phyloP scores from a whole-genome alignment of 805 yeast genomes.

The Barnettozyma siamensis region DNA sequence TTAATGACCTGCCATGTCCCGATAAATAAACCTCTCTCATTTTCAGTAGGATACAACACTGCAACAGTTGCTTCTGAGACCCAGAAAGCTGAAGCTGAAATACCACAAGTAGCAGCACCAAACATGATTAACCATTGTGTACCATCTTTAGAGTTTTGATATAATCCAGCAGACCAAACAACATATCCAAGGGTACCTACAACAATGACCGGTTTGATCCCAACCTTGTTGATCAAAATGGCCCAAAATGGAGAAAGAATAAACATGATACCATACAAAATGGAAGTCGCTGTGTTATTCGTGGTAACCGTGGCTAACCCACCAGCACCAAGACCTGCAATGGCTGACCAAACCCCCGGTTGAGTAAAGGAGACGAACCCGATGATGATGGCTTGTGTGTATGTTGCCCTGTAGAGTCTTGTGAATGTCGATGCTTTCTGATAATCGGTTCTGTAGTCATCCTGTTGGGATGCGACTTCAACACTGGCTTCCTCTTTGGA shows the following conservation, averaged over 20 bases:
- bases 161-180: constrained; percentile 24
- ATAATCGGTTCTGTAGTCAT: neutral
- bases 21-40: constrained; percentile 23
- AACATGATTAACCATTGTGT: constrained; percentile 21
- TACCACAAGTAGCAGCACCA: constrained; percentile 24
- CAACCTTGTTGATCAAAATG: constrained; percentile 19
- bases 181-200: constrained; percentile 25
- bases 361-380: constrained; percentile 23
- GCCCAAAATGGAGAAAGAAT: constrained; percentile 19
- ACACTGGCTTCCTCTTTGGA: neutral
- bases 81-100: constrained; percentile 26
- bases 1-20: constrained; percentile 25
- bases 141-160: constrained; percentile 24
- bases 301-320: constrained; percentile 18
- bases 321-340: constrained; percentile 24
- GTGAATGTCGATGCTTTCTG: constrained; percentile 2
- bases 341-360: constrained; percentile 22
- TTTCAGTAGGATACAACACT: constrained; percentile 21
- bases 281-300: constrained; percentile 15
- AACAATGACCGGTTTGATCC: constrained; percentile 16
- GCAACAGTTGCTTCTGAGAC: constrained; percentile 26
- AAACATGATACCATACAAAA: constrained; percentile 22
- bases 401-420: neutral
- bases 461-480: neutral
- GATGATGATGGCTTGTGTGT: constrained; percentile 16